A percentile compares a stretch with the other conserved stretches of the same genome.
Evolutionary conservation across 2,329 filamentous ascomycete species (phyloP).

Genomic region (Xylaria sp.): DNA sequence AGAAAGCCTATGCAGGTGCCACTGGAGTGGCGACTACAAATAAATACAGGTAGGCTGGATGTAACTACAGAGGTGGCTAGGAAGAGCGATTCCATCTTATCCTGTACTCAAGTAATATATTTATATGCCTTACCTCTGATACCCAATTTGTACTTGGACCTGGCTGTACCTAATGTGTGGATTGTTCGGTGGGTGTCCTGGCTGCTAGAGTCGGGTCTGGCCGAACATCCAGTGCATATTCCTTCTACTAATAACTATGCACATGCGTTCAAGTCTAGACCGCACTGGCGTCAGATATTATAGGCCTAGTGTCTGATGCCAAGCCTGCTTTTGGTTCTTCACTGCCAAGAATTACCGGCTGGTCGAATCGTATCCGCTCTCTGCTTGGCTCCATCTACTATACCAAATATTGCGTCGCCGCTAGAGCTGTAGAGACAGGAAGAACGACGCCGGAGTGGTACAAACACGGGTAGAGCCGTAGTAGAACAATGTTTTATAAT

Average conservation of each 20-base stretch:
- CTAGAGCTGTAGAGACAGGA: neutral
- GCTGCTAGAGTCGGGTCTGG: neutral
- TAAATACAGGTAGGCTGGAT: neutral
- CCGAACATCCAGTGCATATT: neutral
- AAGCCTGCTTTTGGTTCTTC: conserved; percentile 7
- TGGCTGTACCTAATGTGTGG: too few species aligned
- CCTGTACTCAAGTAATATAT: too few species aligned
- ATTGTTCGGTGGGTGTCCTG: too few species aligned
- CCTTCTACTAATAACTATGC: conserved; percentile 3
- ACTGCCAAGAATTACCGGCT: conserved; percentile 14
- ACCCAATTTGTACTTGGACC: neutral
- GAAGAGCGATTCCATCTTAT: too few species aligned
- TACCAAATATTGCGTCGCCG: neutral
- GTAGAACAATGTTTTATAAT: neutral
- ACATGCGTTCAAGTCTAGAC: conserved; percentile 14
- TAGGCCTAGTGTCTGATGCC: conserved; percentile 8
- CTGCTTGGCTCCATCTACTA: neutral
- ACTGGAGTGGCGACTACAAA: too few species aligned
- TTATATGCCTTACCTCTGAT: neutral
- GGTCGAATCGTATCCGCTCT: neutral
- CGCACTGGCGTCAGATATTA: conserved; percentile 7
- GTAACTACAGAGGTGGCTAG: too few species aligned
- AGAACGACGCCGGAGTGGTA: neutral
- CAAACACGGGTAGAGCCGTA: neutral
- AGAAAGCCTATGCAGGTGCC: neutral